Evolutionary conservation across 352 stramenopile genomes (phyloP), one percentile per base, ranked within the genome.

Genomic region (Phytopythium aichiense): DNA sequence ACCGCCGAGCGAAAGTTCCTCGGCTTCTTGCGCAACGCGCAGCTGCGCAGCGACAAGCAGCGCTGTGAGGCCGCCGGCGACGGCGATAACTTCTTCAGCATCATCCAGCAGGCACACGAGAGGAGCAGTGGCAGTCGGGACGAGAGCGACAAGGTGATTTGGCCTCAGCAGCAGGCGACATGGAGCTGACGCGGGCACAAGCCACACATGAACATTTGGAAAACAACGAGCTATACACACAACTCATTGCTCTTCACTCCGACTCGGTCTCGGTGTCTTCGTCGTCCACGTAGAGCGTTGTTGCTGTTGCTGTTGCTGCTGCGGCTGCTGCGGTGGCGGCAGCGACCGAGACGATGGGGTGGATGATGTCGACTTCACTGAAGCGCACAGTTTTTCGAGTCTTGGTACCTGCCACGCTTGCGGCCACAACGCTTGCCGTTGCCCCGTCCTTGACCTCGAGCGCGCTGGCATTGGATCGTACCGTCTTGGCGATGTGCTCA

Each of bases 1-100:
- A 53, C 63, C 2, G 71, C 84, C 1, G 97, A 99, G 70, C 88
- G 77, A 31, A 87, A 96, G 58, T 95, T 97, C 55, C 88, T 99
- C 53, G 58, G 51, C 23, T 92, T 90, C 31, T 35, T 94, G 28
- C 81, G 78, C n/a, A 91, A 92, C 49, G 71, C 82, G 5, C 79
- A 84, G 43, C 42, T 93, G 53, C 77, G 81, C 25, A 73, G 76
- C 63, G 79, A 85, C 57, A 89, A 86, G 60, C 74, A 76, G 40
- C 69, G 65, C 23, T 74, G 69, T 15, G 55, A 80, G 56, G 46
- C 67, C 25, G 25, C 40, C 4, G 58, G 61, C 25, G 61, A 61
- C 11, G 63, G 62, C 0, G 81, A 89, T 64, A 87, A 85, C 60
- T 93, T 93, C 60, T 93, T 87, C 71, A 64, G 69, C 42, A 91